Evolutionary conservation across 192 early-diverging fungal species (phyloP), one percentile per base, ranked within the genome.

Genomic region (Umbelopsis sp.): DNA sequence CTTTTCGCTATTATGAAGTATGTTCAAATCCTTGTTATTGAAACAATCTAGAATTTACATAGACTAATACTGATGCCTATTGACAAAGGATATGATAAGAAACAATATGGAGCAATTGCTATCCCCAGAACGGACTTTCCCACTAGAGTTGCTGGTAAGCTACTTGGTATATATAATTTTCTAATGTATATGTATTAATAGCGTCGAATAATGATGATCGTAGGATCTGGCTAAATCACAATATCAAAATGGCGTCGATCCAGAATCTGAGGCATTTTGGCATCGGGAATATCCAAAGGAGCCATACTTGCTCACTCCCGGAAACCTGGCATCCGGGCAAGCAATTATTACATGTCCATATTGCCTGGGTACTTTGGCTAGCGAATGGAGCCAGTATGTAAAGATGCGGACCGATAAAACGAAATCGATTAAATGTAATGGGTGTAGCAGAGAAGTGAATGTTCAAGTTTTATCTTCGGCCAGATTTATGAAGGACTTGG

Each of bases 1-100:
- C 68, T 13, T 70, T 50, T 12, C 68, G 68, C 4, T 70, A 45
- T 45, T 70, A 70, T 58, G 68, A 70, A 16, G 68, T 61, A 69
- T 10, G 7, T 55, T 2, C 20, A 37, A 21, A 33, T 27, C n/a
- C 23, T 30, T 5, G 37, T 44, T 30, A 11, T 50, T n/a, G n/a
- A n/a, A n/a, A n/a, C n/a, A n/a, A n/a, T n/a, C n/a, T n/a, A n/a
- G n/a, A n/a, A n/a, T n/a, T n/a, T n/a, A 41, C 6, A 41, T 41
- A 10, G 7, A n/a, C 23, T 69, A 27, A 3, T 5, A 70, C 15
- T 52, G 5, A 23, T 15, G 21, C 52, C 0, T 46, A 21, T 21
- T 6, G n/a, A 20, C 30, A 20, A 30, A 30, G 25, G 22, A 53
- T 16, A 18, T 18, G 3, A 3, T 67, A n/a, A 12, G 66, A 47